Conservation (phyloP, 352 stramenopile genomes). For the Phytophthora foliorum region DNA sequence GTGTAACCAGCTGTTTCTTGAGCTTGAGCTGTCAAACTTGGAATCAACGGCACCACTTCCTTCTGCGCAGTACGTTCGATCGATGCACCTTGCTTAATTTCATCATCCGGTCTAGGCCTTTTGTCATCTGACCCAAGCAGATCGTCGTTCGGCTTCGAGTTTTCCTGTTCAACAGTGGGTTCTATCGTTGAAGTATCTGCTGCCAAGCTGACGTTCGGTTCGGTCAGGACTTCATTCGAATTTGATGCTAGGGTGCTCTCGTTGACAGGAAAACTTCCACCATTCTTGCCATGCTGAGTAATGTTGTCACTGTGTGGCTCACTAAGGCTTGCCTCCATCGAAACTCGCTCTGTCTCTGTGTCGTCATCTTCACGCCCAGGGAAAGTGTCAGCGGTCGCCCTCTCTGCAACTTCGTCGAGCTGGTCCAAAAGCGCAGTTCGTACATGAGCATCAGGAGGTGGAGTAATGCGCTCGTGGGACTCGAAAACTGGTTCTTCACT, state of each 20-base stretch:
- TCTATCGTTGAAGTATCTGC: conserved; percentile 1
- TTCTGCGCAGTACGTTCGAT: conserved; percentile 6
- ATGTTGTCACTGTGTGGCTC: conserved; percentile 10
- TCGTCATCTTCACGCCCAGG: background rate
- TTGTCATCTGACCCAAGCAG: background rate
- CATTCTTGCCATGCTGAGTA: conserved; percentile 8
- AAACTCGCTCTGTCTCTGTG: conserved; percentile 14
- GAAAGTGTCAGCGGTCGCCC: conserved; percentile 1
- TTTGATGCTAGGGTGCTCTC: conserved; percentile 3
- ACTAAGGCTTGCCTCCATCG: conserved; percentile 18
- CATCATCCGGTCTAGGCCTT: background rate
- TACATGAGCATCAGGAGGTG: background rate
- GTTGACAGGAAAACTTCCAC: background rate
- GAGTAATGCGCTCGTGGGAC: background rate
- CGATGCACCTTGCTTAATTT: conserved; percentile 2
- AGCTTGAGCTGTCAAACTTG: background rate
- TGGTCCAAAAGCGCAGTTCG: conserved; percentile 17
- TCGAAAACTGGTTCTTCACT: conserved; percentile 16
- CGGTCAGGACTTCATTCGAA: background rate
- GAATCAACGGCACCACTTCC: conserved; percentile 16
- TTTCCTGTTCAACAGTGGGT: conserved; percentile 3
- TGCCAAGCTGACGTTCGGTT: background rate
- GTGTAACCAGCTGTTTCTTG: background rate
- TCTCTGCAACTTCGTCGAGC: conserved; percentile 25
- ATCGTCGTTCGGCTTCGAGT: background rate